Percentiles rank a stretch among this genome's conserved stretches.
phyloP scores from a whole-genome alignment of 306 rosid species.

The Geum urbanum region DNA sequence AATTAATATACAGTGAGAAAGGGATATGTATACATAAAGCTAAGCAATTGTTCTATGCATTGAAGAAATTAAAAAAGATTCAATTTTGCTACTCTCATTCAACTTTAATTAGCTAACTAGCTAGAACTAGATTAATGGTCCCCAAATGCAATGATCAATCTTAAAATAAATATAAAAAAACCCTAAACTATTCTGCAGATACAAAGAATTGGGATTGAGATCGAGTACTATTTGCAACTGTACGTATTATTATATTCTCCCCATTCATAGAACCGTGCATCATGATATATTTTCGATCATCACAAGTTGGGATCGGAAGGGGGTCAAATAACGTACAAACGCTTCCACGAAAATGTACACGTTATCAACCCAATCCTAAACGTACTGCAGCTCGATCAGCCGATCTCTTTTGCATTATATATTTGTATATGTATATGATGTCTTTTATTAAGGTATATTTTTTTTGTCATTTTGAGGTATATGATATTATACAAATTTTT shows the following conservation, averaged over 20 bases:
- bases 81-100: no score
- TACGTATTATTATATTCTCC: background rate
- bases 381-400: background rate
- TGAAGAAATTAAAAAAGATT: no score
- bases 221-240: background rate
- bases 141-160: background rate
- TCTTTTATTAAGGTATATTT: no score
- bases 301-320: background rate
- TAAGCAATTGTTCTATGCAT: no score
- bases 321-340: background rate
- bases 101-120: no score
- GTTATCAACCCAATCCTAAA: background rate
- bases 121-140: background rate
- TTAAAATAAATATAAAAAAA: background rate
- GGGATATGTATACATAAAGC: no score
- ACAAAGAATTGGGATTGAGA: slow-evolving; percentile 1
- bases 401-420: background rate
- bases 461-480: no score
- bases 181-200: background rate
- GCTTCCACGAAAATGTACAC: slow-evolving; percentile 6
- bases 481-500: no score
- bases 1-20: no score
- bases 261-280: no score
- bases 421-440: no score
- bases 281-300: background rate